Conservation (phyloP, 2,329 filamentous ascomycete species). For the Neurospora sp. region DNA sequence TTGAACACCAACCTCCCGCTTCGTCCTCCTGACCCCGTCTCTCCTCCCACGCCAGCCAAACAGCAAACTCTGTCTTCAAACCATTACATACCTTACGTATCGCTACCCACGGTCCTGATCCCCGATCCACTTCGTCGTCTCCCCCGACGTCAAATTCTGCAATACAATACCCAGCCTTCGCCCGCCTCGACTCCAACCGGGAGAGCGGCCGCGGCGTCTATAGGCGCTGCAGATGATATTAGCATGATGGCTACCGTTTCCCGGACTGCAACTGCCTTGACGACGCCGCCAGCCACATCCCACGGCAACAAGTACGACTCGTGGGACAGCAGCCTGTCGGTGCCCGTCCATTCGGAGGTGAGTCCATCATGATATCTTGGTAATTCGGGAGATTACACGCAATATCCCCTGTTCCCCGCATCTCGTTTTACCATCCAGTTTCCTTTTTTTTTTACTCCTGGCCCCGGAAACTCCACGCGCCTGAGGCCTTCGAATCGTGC, state of each 20-base stretch:
- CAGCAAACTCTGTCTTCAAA: neutral
- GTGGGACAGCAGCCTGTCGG: constrained; percentile 30
- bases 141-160: neutral
- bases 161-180: neutral
- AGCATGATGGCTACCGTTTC: constrained; percentile 44
- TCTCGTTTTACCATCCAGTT: neutral
- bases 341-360: constrained; percentile 28
- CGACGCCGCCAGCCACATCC: constrained; percentile 35
- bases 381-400: neutral
- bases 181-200: neutral
- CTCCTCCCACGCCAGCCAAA: neutral
- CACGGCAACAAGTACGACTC: constrained; percentile 33
- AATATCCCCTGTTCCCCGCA: constrained; percentile 1
- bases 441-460: constrained; percentile 1
- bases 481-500: neutral
- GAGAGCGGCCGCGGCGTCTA: constrained; percentile 7
- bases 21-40: neutral
- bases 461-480: neutral
- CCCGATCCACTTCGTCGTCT: neutral
- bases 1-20: neutral
- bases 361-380: constrained; percentile 12
- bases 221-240: constrained; percentile 11
- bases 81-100: neutral
- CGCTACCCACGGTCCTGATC: neutral
- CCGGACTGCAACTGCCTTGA: constrained; percentile 37